A percentile compares a stretch with the other conserved stretches of the same genome.
These are phyloP conservation scores for Agaricus subrufescens DNA, from an alignment of 768 basidiomycete genomes.

Conservation along the genomic window DNA sequence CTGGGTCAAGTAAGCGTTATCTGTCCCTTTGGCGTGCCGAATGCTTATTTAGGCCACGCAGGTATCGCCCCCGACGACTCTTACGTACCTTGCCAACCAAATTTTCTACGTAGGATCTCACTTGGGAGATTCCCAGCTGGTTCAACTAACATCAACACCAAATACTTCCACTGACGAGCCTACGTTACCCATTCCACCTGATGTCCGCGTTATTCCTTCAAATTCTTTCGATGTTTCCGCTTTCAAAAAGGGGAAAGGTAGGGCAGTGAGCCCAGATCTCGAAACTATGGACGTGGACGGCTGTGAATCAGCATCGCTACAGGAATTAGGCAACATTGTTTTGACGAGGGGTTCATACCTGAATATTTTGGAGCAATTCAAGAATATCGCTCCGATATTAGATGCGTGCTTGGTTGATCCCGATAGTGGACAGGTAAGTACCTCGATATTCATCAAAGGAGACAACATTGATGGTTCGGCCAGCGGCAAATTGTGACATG, in stretches of 20 bases:
- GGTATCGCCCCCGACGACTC: conserved; percentile 66
- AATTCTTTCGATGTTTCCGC: conserved; percentile 21
- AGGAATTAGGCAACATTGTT: conserved; percentile 40
- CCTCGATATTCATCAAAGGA: background rate
- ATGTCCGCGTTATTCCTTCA: conserved; percentile 38
- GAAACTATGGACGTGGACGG: conserved; percentile 27
- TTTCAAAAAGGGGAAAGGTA: conserved; percentile 32
- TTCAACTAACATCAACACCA: conserved; percentile 52
- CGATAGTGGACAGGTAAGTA: conserved; percentile 63
- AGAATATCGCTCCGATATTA: conserved; percentile 78
- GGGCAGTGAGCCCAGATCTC: conserved; percentile 28
- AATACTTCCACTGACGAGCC: conserved; percentile 32
- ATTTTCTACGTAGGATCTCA: conserved; percentile 78
- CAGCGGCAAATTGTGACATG: conserved; percentile 83
- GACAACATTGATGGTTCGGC: background rate
- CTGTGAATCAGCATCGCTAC: conserved; percentile 15
- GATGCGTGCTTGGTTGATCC: conserved; percentile 76
- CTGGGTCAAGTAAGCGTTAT: conserved; percentile 60
- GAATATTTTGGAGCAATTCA: conserved; percentile 56
- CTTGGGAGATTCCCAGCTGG: conserved; percentile 72
- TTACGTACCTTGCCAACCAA: conserved; percentile 71
- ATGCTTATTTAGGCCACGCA: conserved; percentile 21
- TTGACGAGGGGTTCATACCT: conserved; percentile 52
- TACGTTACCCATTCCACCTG: conserved; percentile 48
- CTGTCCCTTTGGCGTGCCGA: background rate